These are phyloP conservation scores for Populus simonii DNA, from an alignment of 345 rosid species.

Conservation along the genomic window DNA sequence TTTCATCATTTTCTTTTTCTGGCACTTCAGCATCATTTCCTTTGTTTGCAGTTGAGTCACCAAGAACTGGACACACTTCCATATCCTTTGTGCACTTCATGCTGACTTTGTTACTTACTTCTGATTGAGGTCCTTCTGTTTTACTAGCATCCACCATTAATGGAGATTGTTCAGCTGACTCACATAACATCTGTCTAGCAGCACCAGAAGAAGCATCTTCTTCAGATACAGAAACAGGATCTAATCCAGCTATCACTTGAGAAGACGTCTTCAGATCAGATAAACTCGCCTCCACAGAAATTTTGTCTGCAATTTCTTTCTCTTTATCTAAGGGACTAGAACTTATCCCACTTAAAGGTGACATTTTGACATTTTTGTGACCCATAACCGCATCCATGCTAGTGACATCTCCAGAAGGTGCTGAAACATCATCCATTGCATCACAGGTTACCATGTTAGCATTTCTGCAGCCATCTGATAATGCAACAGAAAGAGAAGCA, in stretches of 20 bases:
- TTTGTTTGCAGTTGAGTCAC: constrained; percentile 30
- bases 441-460: constrained; percentile 11
- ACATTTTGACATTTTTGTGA: constrained; percentile 26
- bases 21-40: constrained; percentile 29
- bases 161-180: constrained; percentile 26
- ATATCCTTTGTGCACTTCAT: constrained; percentile 25
- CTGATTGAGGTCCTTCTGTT: constrained; percentile 26
- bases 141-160: constrained; percentile 27
- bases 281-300: constrained; percentile 20
- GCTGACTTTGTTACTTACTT: constrained; percentile 21
- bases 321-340: constrained; percentile 21
- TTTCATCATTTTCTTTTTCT: constrained; percentile 32
- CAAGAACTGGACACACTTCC: constrained; percentile 21
- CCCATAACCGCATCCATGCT: constrained; percentile 23
- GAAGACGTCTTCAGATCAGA: constrained; percentile 28
- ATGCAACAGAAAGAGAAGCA: background rate
- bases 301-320: constrained; percentile 15
- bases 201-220: constrained; percentile 24
- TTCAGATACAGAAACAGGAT: constrained; percentile 20
- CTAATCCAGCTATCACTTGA: constrained; percentile 22
- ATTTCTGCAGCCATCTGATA: background rate
- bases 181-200: constrained; percentile 15
- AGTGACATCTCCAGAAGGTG: constrained; percentile 21
- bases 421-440: constrained; percentile 12
- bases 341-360: constrained; percentile 14